Percentiles rank a stretch among this genome's conserved stretches.
These are phyloP conservation scores for Dactylella cylindrospora DNA, from an alignment of 2,329 filamentous ascomycete species.

Conservation along the genomic window DNA sequence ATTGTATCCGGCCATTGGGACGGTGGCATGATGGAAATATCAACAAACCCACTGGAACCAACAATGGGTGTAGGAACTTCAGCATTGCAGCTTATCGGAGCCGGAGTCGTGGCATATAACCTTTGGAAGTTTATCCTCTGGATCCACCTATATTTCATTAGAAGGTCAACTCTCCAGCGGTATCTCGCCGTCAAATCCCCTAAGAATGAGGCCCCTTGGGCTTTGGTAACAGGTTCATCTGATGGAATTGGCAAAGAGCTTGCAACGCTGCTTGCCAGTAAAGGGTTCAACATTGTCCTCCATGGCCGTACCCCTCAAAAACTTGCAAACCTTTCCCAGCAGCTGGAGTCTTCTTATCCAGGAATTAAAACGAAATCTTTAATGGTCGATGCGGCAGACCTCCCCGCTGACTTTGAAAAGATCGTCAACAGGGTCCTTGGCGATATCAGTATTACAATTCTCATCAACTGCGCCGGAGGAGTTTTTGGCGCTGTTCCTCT, in stretches of 20 bases:
- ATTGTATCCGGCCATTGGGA: no score
- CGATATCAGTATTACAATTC: slow-evolving; percentile 29
- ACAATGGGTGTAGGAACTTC: no score
- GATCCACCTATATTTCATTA: slow-evolving; percentile 27
- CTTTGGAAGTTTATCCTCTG: slow-evolving; percentile 16
- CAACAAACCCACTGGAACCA: no score
- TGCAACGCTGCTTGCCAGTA: slow-evolving; percentile 80
- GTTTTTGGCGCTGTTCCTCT: slow-evolving; percentile 7
- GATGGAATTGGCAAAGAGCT: slow-evolving; percentile 98
- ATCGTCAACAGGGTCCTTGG: slow-evolving; percentile 57
- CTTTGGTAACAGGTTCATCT: slow-evolving; percentile 88
- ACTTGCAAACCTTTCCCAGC: slow-evolving; percentile 72
- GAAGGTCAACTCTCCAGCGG: slow-evolving; percentile 13
- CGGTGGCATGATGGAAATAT: no score
- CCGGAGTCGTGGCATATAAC: slow-evolving; percentile 19
- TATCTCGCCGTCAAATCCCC: slow-evolving; percentile 21
- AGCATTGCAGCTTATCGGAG: no score
- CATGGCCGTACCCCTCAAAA: slow-evolving; percentile 92
- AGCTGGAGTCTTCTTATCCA: slow-evolving; percentile 71
- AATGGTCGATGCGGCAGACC: slow-evolving; percentile 53
- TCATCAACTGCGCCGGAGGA: slow-evolving; percentile 31
- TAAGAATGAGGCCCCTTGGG: slow-evolving; percentile 73
- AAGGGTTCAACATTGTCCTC: slow-evolving; percentile 92
- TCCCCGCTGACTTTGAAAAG: slow-evolving; percentile 87
- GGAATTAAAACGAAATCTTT: slow-evolving; percentile 66